A percentile compares a stretch with the other conserved stretches of the same genome.
Evolutionary conservation across 306 rosid genomes (phyloP).

Genomic region (Cucurbita maxima): DNA sequence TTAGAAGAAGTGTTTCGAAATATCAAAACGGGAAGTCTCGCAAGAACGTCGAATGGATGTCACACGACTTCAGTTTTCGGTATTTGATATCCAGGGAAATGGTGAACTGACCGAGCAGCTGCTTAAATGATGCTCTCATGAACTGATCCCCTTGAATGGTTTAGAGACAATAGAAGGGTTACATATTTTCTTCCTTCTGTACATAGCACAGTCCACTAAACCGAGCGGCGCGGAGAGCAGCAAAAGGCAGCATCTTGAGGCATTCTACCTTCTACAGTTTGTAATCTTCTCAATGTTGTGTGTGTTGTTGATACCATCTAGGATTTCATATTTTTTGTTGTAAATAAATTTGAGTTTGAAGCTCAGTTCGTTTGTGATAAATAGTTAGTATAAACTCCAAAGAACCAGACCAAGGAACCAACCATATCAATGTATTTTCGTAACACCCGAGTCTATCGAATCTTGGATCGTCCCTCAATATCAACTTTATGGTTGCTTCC

Average conservation of each 20-base stretch:
- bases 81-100: constrained; percentile 73
- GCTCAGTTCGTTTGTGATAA: not conserved
- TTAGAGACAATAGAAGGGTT: not conserved
- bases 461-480: not conserved
- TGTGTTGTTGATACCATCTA: not conserved
- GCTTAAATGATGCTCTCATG: not conserved
- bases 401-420: not conserved
- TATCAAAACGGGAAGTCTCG: constrained; percentile 37
- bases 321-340: constrained; percentile 1
- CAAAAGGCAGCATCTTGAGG: not conserved
- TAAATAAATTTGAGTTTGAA: not conserved
- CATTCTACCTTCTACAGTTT: not conserved
- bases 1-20: constrained; percentile 48
- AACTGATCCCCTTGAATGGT: not conserved
- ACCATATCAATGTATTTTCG: not conserved
- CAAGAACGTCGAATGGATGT: constrained; percentile 72
- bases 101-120: constrained; percentile 33
- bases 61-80: constrained; percentile 72
- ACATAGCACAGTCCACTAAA: not conserved
- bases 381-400: not conserved
- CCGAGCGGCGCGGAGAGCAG: not conserved
- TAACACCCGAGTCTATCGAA: not conserved
- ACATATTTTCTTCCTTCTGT: constrained; percentile 7
- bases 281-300: not conserved
- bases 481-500: not conserved